Percentiles rank a stretch among this genome's conserved stretches.
Conservation (phyloP, 176 grass and related monocot species). For the Tillandsia leiboldiana region DNA sequence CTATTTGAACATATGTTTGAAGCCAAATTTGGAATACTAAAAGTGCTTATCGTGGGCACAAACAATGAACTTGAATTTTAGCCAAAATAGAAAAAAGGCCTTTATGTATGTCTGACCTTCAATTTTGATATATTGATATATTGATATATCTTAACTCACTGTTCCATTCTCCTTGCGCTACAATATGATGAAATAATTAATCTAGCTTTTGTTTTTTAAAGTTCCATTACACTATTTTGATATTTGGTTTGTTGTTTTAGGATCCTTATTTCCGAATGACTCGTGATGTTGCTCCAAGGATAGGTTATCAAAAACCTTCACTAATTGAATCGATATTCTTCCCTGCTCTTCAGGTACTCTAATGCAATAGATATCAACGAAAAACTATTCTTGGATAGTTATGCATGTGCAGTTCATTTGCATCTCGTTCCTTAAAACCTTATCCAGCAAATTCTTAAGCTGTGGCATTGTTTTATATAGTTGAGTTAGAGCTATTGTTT, state of each 20-base stretch:
- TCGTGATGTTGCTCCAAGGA: slow-evolving; percentile 94
- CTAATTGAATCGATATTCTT: slow-evolving; percentile 95
- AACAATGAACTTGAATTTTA: no score
- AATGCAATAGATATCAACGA: background rate
- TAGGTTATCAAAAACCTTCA: slow-evolving; percentile 88
- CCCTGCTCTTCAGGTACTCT: slow-evolving; percentile 89
- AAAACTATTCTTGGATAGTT: background rate
- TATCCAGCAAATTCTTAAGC: no score
- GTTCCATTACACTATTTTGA: slow-evolving; percentile 5
- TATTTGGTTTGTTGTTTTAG: slow-evolving; percentile 28
- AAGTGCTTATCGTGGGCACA: no score
- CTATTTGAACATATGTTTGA: no score
- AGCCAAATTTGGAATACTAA: no score
- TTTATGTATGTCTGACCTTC: no score
- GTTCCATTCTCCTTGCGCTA: background rate
- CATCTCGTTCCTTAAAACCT: no score
- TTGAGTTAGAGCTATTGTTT: no score
- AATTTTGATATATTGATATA: background rate
- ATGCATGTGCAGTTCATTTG: no score
- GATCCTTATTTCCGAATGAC: slow-evolving; percentile 99
- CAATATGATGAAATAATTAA: background rate
- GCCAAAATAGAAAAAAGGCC: no score
- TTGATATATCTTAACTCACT: background rate
- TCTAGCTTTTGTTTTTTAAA: background rate
- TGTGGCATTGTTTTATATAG: no score